These are phyloP conservation scores for Alternaria panax DNA, from an alignment of 2,329 filamentous ascomycete species.

Conservation along the genomic window DNA sequence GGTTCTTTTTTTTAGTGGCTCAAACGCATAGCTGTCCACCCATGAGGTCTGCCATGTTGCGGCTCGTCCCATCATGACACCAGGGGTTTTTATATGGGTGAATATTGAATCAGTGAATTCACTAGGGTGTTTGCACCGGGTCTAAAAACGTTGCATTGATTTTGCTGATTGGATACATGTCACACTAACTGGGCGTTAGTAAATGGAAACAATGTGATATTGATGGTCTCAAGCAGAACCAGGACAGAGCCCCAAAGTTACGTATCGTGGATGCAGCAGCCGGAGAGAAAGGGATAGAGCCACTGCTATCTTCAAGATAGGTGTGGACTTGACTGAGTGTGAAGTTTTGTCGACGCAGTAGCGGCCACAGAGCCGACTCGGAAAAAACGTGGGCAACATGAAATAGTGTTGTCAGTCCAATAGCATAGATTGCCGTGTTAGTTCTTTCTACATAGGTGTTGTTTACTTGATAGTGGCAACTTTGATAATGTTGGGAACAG, in stretches of 20 bases:
- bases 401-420: background rate
- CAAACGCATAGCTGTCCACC: background rate
- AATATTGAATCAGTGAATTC: background rate
- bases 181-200: background rate
- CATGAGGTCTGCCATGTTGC: background rate
- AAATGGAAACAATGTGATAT: background rate
- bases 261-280: background rate
- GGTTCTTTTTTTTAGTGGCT: background rate
- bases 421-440: background rate
- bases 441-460: background rate
- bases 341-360: background rate
- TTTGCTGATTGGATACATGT: background rate
- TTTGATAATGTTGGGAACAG: background rate
- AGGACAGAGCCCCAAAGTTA: background rate
- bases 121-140: background rate
- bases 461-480: background rate
- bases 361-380: background rate
- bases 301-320: background rate
- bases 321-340: background rate
- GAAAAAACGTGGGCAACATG: background rate
- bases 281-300: background rate
- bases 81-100: background rate
- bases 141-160: background rate
- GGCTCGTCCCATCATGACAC: background rate
- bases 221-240: background rate